Percentiles rank a stretch among this genome's conserved stretches.
phyloP scores from a whole-genome alignment of 1,284 basidiomycete genomes.

The Pascua sp. region DNA sequence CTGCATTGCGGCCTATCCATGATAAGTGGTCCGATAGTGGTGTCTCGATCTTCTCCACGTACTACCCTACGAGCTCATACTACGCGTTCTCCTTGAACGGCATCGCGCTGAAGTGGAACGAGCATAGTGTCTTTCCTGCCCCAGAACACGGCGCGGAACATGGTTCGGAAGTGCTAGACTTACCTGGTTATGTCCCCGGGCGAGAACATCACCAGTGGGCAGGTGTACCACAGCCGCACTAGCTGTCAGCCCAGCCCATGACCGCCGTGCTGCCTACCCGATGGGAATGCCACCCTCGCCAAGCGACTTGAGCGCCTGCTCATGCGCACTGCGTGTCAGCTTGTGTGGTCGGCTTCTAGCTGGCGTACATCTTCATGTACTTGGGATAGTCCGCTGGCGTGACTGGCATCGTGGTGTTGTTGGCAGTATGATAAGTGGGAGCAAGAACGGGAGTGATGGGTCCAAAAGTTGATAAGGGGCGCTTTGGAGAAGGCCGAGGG shows the following conservation, averaged over 20 bases:
- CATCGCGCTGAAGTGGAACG: no score
- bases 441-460: no score
- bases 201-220: conserved; percentile 30
- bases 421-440: not conserved
- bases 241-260: conserved; percentile 1
- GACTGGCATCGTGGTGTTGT: conserved; percentile 10
- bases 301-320: conserved; percentile 28
- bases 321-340: conserved; percentile 23
- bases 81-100: no score
- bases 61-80: no score
- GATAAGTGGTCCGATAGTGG: no score
- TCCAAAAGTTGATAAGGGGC: no score
- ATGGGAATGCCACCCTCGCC: conserved; percentile 40
- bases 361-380: conserved; percentile 28
- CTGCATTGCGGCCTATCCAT: no score
- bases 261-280: conserved; percentile 18
- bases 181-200: conserved; percentile 24
- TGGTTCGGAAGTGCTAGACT: no score
- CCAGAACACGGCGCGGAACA: no score
- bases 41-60: no score
- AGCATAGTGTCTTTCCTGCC: no score
- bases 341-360: not conserved
- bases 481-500: no score
- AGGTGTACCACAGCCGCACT: conserved; percentile 35
- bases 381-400: conserved; percentile 24